Conservation (phyloP, 2,329 filamentous ascomycete species). For the Tolypocladium paradoxum region DNA sequence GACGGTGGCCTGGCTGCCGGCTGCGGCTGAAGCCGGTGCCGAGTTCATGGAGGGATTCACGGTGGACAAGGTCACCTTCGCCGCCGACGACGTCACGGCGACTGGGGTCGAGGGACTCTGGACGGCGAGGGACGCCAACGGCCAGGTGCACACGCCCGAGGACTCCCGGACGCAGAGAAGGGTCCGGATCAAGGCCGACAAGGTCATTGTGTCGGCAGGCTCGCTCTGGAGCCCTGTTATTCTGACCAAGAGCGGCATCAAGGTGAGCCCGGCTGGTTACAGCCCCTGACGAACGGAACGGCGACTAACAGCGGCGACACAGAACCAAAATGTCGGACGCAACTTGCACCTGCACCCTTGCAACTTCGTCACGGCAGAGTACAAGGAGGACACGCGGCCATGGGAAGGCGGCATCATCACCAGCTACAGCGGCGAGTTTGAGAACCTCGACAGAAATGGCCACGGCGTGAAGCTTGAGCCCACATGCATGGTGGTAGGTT, state of each 20-base stretch:
- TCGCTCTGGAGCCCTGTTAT: conserved; percentile 68
- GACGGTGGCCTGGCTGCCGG: conserved; percentile 64
- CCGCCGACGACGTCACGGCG: conserved; percentile 44
- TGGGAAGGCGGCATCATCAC: conserved; percentile 75
- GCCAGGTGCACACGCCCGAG: conserved; percentile 40
- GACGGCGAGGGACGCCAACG: conserved; percentile 57
- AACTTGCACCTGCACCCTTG: conserved; percentile 78
- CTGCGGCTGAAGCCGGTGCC: conserved; percentile 67
- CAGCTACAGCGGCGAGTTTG: conserved; percentile 62
- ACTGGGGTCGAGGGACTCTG: conserved; percentile 65
- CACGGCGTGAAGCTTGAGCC: conserved; percentile 78
- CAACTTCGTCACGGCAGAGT: conserved; percentile 47
- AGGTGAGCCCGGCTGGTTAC: conserved; percentile 28
- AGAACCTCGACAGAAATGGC: conserved; percentile 69
- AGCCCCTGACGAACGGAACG: neutral
- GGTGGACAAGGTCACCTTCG: conserved; percentile 61
- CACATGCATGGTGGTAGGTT: conserved; percentile 53
- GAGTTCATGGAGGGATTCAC: conserved; percentile 76
- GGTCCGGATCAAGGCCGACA: conserved; percentile 66
- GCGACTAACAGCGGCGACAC: conserved; percentile 9
- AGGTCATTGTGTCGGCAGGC: conserved; percentile 69
- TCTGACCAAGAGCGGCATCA: conserved; percentile 66
- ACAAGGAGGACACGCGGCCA: conserved; percentile 56
- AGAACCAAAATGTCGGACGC: conserved; percentile 70
- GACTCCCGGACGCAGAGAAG: conserved; percentile 42